These are phyloP conservation scores for Lichtheimia ramosa DNA, from an alignment of 371 early-diverging fungal genomes.

Conservation along the genomic window DNA sequence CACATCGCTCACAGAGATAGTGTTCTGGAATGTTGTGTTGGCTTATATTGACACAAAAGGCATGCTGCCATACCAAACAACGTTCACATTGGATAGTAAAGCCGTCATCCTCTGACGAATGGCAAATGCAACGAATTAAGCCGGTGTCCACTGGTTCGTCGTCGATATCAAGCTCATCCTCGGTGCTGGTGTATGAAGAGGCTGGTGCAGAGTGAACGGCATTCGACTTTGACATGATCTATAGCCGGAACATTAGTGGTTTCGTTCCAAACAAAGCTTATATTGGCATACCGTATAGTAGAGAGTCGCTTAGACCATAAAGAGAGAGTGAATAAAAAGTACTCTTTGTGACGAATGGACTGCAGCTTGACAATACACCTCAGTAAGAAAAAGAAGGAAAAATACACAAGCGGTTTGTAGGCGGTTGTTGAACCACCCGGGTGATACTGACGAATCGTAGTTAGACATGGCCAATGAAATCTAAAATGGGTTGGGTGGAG, in stretches of 20 bases:
- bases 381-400: too few species aligned
- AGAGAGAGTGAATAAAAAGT: too few species aligned
- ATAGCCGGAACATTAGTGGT: background rate
- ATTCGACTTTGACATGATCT: conserved; percentile 14
- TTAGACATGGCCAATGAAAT: too few species aligned
- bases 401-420: too few species aligned
- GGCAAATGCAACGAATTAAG: conserved; percentile 95
- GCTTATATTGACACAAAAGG: conserved; percentile 73
- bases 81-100: conserved; percentile 96
- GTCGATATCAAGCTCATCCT: conserved; percentile 24
- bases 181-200: conserved; percentile 14
- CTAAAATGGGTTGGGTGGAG: too few species aligned
- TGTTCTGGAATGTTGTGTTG: conserved; percentile 76
- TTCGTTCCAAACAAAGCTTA: background rate
- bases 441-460: too few species aligned
- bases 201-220: conserved; percentile 6
- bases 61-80: conserved; percentile 96
- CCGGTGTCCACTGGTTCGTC: conserved; percentile 69
- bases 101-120: conserved; percentile 94
- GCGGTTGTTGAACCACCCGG: too few species aligned
- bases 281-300: too few species aligned
- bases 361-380: too few species aligned
- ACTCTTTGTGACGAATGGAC: too few species aligned
- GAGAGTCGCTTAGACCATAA: too few species aligned
- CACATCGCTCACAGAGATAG: conserved; percentile 85